Percentiles rank a stretch among this genome's conserved stretches.
Evolutionary conservation across 306 rosid species (phyloP).

Genomic region (Arachis hypogaea): DNA sequence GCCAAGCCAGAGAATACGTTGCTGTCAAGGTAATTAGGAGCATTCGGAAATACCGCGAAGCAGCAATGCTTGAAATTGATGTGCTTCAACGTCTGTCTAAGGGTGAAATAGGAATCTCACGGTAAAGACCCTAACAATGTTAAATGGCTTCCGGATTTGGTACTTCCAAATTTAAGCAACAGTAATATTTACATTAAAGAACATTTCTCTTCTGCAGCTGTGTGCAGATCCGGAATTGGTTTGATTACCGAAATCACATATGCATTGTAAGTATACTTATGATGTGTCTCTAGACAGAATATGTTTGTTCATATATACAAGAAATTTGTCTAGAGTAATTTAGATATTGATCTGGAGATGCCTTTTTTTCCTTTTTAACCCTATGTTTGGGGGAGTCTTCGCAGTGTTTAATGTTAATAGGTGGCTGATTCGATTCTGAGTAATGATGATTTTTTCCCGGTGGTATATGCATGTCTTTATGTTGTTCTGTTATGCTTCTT

Average conservation of each 20-base stretch:
- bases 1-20: slow-evolving; percentile 79
- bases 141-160: slow-evolving; percentile 35
- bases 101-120: slow-evolving; percentile 62
- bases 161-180: slow-evolving; percentile 16
- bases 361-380: not conserved
- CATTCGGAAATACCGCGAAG: slow-evolving; percentile 84
- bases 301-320: slow-evolving; percentile 5
- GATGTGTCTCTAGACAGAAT: slow-evolving; percentile 3
- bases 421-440: slow-evolving; percentile 21
- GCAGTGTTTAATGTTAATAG: slow-evolving; percentile 21
- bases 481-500: slow-evolving; percentile 24
- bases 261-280: slow-evolving; percentile 80
- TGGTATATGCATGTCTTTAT: slow-evolving; percentile 13
- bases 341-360: slow-evolving; percentile 13
- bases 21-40: slow-evolving; percentile 92
- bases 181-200: slow-evolving; percentile 30
- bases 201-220: slow-evolving; percentile 62
- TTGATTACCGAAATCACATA: slow-evolving; percentile 94
- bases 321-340: slow-evolving; percentile 27
- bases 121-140: slow-evolving; percentile 48
- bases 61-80: slow-evolving; percentile 94
- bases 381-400: not conserved
- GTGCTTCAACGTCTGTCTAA: slow-evolving; percentile 71
- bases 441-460: not conserved
- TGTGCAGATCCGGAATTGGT: slow-evolving; percentile 85